Base-by-base conservation (phyloP, 192 early-diverging fungal species). In the Dissophora globulifera region DNA sequence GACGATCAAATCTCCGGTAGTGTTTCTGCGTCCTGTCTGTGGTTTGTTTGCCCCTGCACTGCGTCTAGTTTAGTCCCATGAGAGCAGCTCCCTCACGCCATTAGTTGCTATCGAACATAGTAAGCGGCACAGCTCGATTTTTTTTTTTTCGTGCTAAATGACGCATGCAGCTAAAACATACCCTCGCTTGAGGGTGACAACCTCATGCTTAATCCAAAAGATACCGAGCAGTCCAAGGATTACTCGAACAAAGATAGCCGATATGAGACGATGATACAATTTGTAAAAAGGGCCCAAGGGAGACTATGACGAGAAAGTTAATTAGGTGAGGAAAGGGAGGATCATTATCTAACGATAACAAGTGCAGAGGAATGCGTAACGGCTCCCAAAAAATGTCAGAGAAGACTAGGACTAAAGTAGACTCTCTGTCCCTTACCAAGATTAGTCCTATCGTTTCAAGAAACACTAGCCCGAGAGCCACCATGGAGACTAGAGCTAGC, bases 1-100 rank as follows among this genome's bases (percentile, higher is more conserved):
- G 20, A 94, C 70, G 33, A 96, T 92, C 7, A 96, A 52, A 68
- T 94, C 89, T 57, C 94, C 94, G 7, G 86, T 59, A 8, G 53
- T 26, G 22, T 22, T 53, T 45, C 50, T 57, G 52, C 17, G 53
- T 42, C 50, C 50, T 43, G 47, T 13, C 13, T 88, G 56, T 19
- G 45, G 41, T 38, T 58, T 62, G 57, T 51, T 75, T 22, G 65
- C 33, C 26, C 47, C 58, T 45, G 61, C 45, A 12, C 42, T 49
- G 15, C 79, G 70, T 49, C 79, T 81, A n/a, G n/a, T n/a, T n/a
- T n/a, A n/a, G n/a, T n/a, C n/a, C n/a, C n/a, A n/a, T n/a, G n/a
- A n/a, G n/a, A n/a, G n/a, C n/a, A n/a, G n/a, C n/a, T 40, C 7
- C 38, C 38, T 40, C 8, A 40, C 38, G 38, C 38, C 13, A 40